phyloP scores from a whole-genome alignment of 2,329 filamentous ascomycete species.

The Chlorencoelia australis region DNA sequence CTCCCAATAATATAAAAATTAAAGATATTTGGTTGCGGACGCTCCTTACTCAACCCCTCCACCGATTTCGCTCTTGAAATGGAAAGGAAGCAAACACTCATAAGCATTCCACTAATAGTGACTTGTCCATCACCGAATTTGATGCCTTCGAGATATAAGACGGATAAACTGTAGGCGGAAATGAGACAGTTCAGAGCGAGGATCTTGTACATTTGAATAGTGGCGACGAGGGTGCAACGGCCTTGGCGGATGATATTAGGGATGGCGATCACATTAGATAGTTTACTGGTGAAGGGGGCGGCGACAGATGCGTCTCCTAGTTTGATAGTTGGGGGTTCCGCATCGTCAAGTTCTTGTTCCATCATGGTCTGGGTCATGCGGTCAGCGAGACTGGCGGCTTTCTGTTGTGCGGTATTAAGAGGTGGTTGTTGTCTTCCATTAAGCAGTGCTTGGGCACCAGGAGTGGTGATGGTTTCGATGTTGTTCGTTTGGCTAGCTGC shows the following conservation, averaged over 20 bases:
- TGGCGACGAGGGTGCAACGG: slow-evolving; percentile 92
- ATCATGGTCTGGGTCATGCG: slow-evolving; percentile 81
- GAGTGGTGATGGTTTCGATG: slow-evolving; percentile 56
- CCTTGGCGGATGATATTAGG: slow-evolving; percentile 98
- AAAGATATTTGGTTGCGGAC: slow-evolving; percentile 97
- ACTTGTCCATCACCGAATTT: slow-evolving; percentile 98
- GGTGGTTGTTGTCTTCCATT: slow-evolving; percentile 44
- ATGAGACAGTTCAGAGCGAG: slow-evolving; percentile 95
- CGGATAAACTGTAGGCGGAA: slow-evolving; percentile 91
- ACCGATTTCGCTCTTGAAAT: slow-evolving; percentile 97
- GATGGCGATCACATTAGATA: slow-evolving; percentile 92
- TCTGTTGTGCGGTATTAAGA: slow-evolving; percentile 56
- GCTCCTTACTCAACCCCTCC: slow-evolving; percentile 90
- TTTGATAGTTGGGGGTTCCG: slow-evolving; percentile 91
- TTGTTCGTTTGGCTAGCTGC: slow-evolving; percentile 42
- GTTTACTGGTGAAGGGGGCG: slow-evolving; percentile 93
- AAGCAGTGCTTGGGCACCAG: slow-evolving; percentile 51
- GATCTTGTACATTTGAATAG: slow-evolving; percentile 99
- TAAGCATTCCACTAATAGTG: slow-evolving; percentile 97
- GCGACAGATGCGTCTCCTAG: slow-evolving; percentile 95
- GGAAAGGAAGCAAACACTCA: slow-evolving; percentile 98
- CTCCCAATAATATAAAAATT: slow-evolving; percentile 98
- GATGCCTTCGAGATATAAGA: slow-evolving; percentile 94
- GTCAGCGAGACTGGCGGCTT: slow-evolving; percentile 72
- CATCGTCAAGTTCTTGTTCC: slow-evolving; percentile 75